phyloP scores from a whole-genome alignment of 768 basidiomycete genomes.

The Suillus tomentosus region DNA sequence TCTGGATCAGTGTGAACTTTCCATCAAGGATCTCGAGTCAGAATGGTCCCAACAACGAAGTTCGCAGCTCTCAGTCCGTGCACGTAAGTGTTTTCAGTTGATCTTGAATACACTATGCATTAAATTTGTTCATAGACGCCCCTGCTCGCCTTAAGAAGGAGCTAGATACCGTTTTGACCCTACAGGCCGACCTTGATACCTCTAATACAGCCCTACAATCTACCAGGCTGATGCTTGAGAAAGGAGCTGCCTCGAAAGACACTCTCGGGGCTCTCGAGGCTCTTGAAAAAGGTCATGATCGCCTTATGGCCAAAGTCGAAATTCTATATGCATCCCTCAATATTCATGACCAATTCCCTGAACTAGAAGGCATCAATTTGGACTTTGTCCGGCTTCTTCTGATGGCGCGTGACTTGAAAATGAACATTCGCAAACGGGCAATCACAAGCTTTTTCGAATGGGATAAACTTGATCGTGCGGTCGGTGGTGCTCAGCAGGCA shows the following conservation, averaged over 20 bases:
- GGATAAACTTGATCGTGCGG: conserved; percentile 38
- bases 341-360: conserved; percentile 33
- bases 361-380: conserved; percentile 31
- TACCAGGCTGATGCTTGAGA: conserved; percentile 14
- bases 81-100: conserved; percentile 27
- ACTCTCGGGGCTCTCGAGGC: conserved; percentile 15
- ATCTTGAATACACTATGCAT: conserved; percentile 22
- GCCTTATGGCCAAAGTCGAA: conserved; percentile 29
- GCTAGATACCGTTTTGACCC: conserved; percentile 31
- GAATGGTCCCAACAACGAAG: conserved; percentile 38
- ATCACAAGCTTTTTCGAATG: conserved; percentile 40
- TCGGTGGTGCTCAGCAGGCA: conserved; percentile 30
- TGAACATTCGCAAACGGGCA: conserved; percentile 37
- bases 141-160: conserved; percentile 35
- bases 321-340: conserved; percentile 38
- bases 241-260: conserved; percentile 1
- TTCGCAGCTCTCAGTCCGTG: conserved; percentile 31
- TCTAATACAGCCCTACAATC: conserved; percentile 26
- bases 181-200: conserved; percentile 32
- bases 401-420: conserved; percentile 40
- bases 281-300: conserved; percentile 24
- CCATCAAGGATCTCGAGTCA: conserved; percentile 21
- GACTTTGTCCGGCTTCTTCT: conserved; percentile 36
- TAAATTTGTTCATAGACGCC: conserved; percentile 24
- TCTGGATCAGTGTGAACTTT: conserved; percentile 22